Percentiles rank a stretch among this genome's conserved stretches.
These are phyloP conservation scores for Echites panduratus DNA, from an alignment of 257 asterid genomes.

Conservation along the genomic window DNA sequence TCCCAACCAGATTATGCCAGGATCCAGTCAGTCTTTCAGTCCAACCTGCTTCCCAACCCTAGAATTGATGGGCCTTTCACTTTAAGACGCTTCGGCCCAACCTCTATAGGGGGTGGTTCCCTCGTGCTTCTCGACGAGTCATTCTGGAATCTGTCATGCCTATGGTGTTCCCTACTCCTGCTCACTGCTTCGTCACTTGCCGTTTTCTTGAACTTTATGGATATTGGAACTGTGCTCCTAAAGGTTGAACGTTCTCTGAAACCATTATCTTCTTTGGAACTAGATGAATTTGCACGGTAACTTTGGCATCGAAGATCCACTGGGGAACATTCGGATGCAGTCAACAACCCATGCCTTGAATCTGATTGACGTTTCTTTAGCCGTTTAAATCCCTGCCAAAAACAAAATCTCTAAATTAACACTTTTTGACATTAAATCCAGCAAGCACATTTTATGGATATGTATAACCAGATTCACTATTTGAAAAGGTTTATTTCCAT, in stretches of 20 bases:
- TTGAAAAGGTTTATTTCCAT: not conserved
- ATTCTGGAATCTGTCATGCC: constrained; percentile 22
- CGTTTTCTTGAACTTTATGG: constrained; percentile 53
- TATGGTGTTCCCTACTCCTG: constrained; percentile 27
- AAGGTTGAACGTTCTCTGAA: constrained; percentile 30
- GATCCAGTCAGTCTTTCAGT: constrained; percentile 23
- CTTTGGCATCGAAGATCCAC: constrained; percentile 19
- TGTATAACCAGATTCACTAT: not conserved
- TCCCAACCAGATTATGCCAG: constrained; percentile 12
- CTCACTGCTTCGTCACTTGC: constrained; percentile 26
- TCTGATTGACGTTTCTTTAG: constrained; percentile 57
- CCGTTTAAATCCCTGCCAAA: constrained; percentile 55
- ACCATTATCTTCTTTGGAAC: constrained; percentile 29
- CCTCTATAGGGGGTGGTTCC: constrained; percentile 37
- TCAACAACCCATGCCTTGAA: constrained; percentile 26
- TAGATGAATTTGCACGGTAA: constrained; percentile 19
- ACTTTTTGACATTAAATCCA: not conserved
- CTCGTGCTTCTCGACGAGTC: constrained; percentile 31
- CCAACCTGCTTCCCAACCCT: constrained; percentile 39
- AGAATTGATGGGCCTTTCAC: constrained; percentile 67
- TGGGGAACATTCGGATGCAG: constrained; percentile 28
- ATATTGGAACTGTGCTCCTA: constrained; percentile 42
- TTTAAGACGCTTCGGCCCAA: constrained; percentile 61
- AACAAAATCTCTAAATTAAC: constrained; percentile 1
- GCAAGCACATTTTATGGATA: not conserved